Base-by-base conservation (phyloP, 148 eudicot species). In the Silene conica region DNA sequence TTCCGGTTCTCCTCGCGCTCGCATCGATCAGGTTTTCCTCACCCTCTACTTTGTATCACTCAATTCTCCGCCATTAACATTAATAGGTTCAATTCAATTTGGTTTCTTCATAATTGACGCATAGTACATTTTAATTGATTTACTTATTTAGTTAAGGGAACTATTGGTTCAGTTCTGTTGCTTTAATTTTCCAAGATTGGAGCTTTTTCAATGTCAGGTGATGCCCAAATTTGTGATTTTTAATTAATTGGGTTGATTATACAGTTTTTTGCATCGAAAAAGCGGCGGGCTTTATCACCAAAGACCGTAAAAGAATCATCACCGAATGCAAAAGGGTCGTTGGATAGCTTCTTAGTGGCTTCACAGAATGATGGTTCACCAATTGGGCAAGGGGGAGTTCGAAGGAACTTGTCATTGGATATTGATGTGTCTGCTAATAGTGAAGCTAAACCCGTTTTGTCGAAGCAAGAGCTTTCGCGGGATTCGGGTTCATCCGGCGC, bases 211-310 rank as follows among this genome's bases (percentile, higher is more conserved):
- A 13, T 45, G 58, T 66, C 16, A 18, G 2, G 18, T 14, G 71
- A 52, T 61, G 11, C 72, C 18, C 13, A 16, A 52, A 23, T 52
- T 9, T 21, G 61, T 12, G 69, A 22, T 2, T 69, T 69, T 54
- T 69, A 58, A 50, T 69, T 15, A 15, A 50, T 69, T 22, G 59
- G 72, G 41, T 74, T 75, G 74, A 43, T 64, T 62, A n/a, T 78
- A 28, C 86, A 95, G 97, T 95, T 92, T 71, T 95, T 76, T 74
- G 64, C 80, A 59, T 84, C 97, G 14, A 90, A 87, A 88, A 96
- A 92, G 78, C 90, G 80, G 87, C 86, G 87, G 76, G 84, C 75
- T 59, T 58, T 79, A 31, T 90, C 97, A 10, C 96, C 96, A 0
- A 69, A 76, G 69, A 63, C 64, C 14, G 85, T 77, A 26, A 81